Percentiles rank a stretch among this genome's conserved stretches.
phyloP scores from a whole-genome alignment of 768 basidiomycete genomes.

The Lentinula lateritia region DNA sequence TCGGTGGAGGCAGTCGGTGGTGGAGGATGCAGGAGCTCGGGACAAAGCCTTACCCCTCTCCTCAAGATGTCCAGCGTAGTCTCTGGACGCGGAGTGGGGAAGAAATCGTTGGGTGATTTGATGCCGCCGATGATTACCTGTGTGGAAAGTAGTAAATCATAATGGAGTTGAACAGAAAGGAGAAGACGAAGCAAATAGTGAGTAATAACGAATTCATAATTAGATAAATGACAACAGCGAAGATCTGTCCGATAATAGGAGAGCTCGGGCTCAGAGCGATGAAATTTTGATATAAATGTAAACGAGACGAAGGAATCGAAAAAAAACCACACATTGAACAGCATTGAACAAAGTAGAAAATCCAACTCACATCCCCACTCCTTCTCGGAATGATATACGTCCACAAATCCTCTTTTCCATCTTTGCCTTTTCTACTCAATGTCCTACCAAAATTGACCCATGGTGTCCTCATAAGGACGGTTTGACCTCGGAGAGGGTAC shows the following conservation, averaged over 20 bases:
- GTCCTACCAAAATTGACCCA: constrained; percentile 23
- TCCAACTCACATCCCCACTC: constrained; percentile 25
- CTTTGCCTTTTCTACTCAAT: constrained; percentile 7
- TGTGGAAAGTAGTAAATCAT: background rate
- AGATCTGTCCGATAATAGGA: too few species aligned
- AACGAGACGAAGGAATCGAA: background rate
- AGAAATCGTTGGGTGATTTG: constrained; percentile 39
- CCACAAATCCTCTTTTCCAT: constrained; percentile 12
- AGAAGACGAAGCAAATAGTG: background rate
- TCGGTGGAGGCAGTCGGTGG: too few species aligned
- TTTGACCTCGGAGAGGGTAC: constrained; percentile 59
- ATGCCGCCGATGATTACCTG: constrained; percentile 53
- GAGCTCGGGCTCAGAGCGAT: too few species aligned
- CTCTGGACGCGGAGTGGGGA: constrained; percentile 14
- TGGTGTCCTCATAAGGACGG: constrained; percentile 50
- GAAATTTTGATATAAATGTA: background rate
- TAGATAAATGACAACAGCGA: background rate
- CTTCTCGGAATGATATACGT: constrained; percentile 65
- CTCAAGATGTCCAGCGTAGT: constrained; percentile 13
- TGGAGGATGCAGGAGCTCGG: constrained; percentile 23
- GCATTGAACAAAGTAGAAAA: constrained; percentile 1
- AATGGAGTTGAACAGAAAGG: too few species aligned
- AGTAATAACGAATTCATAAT: too few species aligned
- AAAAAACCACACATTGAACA: background rate
- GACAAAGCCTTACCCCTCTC: constrained; percentile 19